A percentile compares a stretch with the other conserved stretches of the same genome.
Evolutionary conservation across 345 rosid genomes (phyloP).

Genomic region (Hibiscus tridactylites): DNA sequence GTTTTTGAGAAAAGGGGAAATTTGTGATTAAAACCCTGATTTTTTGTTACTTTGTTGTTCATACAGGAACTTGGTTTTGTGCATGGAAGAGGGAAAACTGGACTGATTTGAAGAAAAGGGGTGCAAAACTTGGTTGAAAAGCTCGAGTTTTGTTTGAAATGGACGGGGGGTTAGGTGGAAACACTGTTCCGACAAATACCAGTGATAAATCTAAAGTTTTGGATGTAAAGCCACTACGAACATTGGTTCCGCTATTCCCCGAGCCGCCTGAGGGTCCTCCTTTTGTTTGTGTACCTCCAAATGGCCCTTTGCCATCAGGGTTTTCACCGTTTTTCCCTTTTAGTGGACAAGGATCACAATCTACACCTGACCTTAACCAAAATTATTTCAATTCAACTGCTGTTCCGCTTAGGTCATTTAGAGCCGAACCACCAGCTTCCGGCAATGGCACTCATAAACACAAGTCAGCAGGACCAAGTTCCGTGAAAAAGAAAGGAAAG

Average conservation of each 20-base stretch:
- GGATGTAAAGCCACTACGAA: background rate
- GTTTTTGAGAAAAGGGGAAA: background rate
- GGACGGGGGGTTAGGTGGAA: background rate
- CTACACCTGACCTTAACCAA: conserved; percentile 37
- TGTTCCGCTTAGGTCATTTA: conserved; percentile 52
- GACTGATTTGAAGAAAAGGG: background rate
- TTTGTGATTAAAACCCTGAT: background rate
- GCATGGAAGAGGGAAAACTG: background rate
- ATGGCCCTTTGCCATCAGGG: conserved; percentile 54
- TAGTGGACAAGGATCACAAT: conserved; percentile 15
- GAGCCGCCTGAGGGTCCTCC: conserved; percentile 32
- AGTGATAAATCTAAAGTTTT: background rate
- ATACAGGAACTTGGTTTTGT: background rate
- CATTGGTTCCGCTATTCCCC: conserved; percentile 25
- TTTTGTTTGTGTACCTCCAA: conserved; percentile 39
- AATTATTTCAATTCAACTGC: conserved; percentile 22
- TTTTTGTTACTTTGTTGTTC: background rate
- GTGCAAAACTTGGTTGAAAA: background rate
- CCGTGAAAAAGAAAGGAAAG: conserved; percentile 11
- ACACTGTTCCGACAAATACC: background rate
- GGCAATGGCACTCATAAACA: conserved; percentile 10
- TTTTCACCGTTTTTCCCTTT: conserved; percentile 65
- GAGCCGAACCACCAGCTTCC: conserved; percentile 19
- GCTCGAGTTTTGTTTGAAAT: background rate
- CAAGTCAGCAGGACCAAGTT: background rate